Evolutionary conservation across 148 eudicot genomes (phyloP), one percentile per base, ranked within the genome.

Genomic region (Camellia lanceoleosa): DNA sequence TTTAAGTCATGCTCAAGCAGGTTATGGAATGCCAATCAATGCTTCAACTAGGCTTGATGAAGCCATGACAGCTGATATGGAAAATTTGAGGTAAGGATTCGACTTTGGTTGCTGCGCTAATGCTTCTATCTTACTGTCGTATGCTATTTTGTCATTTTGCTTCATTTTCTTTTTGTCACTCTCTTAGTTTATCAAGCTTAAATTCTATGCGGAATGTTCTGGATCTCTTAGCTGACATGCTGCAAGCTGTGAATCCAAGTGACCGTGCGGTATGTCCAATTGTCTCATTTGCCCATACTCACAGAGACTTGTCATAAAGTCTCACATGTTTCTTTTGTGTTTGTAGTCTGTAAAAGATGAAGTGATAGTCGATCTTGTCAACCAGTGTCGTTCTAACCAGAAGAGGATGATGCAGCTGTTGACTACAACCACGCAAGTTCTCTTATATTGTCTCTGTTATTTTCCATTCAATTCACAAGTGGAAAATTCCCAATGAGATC

Each of bases 281-380:
- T 79, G 14, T 77, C 55, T 64, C 9, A 60, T 42, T 55, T 19
- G 4, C 64, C 43, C 49, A 8, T 13, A 4, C 14, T 20, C 18
- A 0, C 16, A 16, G 58, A 0, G n/a, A 46, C 54, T 60, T 49
- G 5, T 68, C 38, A 3, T 62, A 15, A 9, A 20, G 43, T n/a
- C 80, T 74, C 67, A 52, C 42, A 46, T 19, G n/a, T 67, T 59
- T 61, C 16, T 56, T 70, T 61, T 76, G 68, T 79, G 20, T 16
- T 77, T 82, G 82, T 83, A 96, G 99, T 92, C 99, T 82, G 89
- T 93, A 56, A 91, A 93, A 80, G 97, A 93, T 79, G 99, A 96
- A 87, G 85, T 96, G 16, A 96, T 96, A 55, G 85, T 91, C 23
- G 98, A 96, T 80, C 97, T 96, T 82, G 98, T 85, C 60, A 92